Evolutionary conservation across 1,284 basidiomycete species (phyloP).

Genomic region (Trichosporon inkin): DNA sequence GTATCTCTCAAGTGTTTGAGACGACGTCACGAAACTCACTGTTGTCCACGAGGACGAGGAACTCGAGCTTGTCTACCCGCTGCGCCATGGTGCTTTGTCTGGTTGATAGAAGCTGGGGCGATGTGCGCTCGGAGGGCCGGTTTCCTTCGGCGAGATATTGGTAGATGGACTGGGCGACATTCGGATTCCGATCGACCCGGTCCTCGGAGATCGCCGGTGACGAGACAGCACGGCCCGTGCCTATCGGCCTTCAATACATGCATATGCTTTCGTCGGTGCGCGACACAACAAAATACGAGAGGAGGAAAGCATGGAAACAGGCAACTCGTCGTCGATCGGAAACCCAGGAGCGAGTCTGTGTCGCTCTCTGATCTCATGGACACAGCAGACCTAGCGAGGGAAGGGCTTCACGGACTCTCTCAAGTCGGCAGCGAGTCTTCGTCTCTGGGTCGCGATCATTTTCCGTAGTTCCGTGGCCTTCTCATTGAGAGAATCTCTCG

Average conservation of each 20-base stretch:
- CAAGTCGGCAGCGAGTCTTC: not conserved
- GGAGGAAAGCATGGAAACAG: not conserved
- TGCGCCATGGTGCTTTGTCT: constrained; percentile 5
- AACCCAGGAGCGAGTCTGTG: no score
- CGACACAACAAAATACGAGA: not conserved
- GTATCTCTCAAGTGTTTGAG: not conserved
- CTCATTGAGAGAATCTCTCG: not conserved
- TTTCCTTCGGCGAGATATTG: not conserved
- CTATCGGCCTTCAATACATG: not conserved
- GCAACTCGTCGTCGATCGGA: no score
- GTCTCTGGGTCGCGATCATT: not conserved
- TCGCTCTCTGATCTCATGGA: no score
- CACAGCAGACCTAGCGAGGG: not conserved
- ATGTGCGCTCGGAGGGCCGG: not conserved
- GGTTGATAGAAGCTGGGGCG: not conserved
- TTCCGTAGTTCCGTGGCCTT: not conserved
- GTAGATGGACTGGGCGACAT: not conserved
- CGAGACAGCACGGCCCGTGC: not conserved
- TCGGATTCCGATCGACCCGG: not conserved
- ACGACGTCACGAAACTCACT: constrained; percentile 21
- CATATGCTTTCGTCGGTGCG: not conserved
- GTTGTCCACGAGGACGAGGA: constrained; percentile 42
- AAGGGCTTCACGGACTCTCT: not conserved
- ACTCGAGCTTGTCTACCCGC: constrained; percentile 41
- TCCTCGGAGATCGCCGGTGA: not conserved